phyloP scores from a whole-genome alignment of 2,329 filamentous ascomycete genomes.

The Fusarium liriodendri region DNA sequence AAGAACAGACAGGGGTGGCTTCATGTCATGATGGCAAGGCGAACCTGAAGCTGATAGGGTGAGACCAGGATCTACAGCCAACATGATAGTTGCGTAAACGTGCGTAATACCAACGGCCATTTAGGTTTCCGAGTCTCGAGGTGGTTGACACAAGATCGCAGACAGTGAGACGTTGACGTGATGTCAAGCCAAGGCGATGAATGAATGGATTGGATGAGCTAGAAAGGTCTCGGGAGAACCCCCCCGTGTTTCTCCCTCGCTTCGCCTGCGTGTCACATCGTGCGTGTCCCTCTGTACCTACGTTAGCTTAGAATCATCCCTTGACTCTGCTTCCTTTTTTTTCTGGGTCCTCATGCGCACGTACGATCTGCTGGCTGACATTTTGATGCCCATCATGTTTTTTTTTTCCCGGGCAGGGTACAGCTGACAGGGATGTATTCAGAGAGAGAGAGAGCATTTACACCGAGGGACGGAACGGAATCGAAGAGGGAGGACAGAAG shows the following conservation, averaged over 20 bases:
- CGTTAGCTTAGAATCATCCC: conserved; percentile 10
- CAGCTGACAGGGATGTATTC: background rate
- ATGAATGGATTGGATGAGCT: conserved; percentile 10
- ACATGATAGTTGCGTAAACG: background rate
- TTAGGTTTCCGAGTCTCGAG: background rate
- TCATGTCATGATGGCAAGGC: background rate
- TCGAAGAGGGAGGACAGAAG: background rate
- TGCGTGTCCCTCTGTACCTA: conserved; percentile 8
- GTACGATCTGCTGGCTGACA: conserved; percentile 6
- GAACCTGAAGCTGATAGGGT: background rate
- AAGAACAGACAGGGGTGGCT: background rate
- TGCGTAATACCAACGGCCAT: conserved; percentile 14
- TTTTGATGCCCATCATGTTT: conserved; percentile 20
- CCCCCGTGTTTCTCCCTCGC: conserved; percentile 3
- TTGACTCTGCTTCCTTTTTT: background rate
- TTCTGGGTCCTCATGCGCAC: conserved; percentile 1
- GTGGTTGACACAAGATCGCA: background rate
- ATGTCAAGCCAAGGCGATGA: background rate
- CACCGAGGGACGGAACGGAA: background rate
- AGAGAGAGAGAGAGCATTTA: background rate
- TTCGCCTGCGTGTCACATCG: conserved; percentile 4
- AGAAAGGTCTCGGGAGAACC: conserved; percentile 14
- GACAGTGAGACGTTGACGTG: background rate
- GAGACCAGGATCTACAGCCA: conserved; percentile 2
- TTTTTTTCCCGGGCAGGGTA: background rate